Percentiles rank a stretch among this genome's conserved stretches.
These are phyloP conservation scores for Plantago ovata DNA, from an alignment of 257 asterid genomes.

Conservation along the genomic window DNA sequence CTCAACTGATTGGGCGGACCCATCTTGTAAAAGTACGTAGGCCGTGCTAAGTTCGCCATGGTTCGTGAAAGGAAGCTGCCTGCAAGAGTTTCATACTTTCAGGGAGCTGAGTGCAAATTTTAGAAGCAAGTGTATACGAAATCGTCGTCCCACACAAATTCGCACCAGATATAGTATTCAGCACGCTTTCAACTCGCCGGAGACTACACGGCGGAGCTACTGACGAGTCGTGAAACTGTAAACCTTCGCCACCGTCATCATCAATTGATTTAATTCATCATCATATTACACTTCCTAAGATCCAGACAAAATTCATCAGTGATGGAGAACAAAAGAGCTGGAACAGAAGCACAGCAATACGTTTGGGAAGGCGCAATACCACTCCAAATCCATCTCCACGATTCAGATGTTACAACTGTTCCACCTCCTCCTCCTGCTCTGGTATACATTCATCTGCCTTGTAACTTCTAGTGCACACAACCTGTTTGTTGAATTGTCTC, in stretches of 20 bases:
- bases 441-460: constrained; percentile 28
- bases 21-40: too few species aligned
- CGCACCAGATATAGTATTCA: background rate
- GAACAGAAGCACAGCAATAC: constrained; percentile 67
- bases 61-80: too few species aligned
- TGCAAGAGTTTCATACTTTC: too few species aligned
- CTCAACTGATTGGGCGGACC: too few species aligned
- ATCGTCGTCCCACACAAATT: background rate
- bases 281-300: background rate
- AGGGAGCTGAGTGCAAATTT: too few species aligned
- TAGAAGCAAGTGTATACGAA: background rate
- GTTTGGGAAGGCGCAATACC: constrained; percentile 95
- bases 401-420: constrained; percentile 91
- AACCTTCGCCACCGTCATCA: too few species aligned
- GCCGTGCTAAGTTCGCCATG: too few species aligned
- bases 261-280: too few species aligned
- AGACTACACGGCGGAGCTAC: too few species aligned
- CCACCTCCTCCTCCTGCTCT: constrained; percentile 91
- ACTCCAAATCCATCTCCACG: constrained; percentile 96
- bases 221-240: too few species aligned
- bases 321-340: constrained; percentile 36
- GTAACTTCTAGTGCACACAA: constrained; percentile 2
- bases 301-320: background rate
- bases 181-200: background rate
- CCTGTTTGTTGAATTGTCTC: constrained; percentile 8